phyloP scores from a whole-genome alignment of 495 filamentous ascomycete species.

The Wilcoxina mikolae region DNA sequence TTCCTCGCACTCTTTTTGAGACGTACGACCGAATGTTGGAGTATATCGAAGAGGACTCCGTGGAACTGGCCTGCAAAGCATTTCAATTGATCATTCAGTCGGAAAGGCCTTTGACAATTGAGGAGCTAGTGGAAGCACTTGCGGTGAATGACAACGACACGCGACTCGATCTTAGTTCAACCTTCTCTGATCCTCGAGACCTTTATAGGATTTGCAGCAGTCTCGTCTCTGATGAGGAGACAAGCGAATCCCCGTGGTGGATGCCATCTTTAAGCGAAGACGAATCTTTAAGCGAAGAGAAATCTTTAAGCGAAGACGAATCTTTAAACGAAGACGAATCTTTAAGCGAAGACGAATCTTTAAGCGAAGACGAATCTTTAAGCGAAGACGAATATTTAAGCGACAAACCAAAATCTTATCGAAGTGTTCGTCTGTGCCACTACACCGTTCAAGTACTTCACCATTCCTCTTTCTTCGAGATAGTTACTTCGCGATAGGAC shows the following conservation, averaged over 20 bases:
- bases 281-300: too few species aligned
- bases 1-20: conserved; percentile 29
- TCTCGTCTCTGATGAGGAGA: too few species aligned
- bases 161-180: not conserved
- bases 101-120: not conserved
- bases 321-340: too few species aligned
- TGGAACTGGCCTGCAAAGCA: not conserved
- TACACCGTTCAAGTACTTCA: not conserved
- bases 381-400: too few species aligned
- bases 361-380: too few species aligned
- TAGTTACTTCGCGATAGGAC: not conserved
- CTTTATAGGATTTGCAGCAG: not conserved
- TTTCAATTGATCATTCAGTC: not conserved
- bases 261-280: too few species aligned
- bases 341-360: too few species aligned
- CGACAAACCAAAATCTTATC: not conserved
- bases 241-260: too few species aligned
- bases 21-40: conserved; percentile 30
- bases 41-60: conserved; percentile 17
- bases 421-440: not conserved
- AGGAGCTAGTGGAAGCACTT: not conserved
- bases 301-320: too few species aligned
- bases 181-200: not conserved
- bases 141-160: not conserved
- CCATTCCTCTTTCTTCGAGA: not conserved